Evolutionary conservation across 208 protist species (phyloP), one percentile per base, ranked within the genome.

Genomic region (Leishmania arabica): DNA sequence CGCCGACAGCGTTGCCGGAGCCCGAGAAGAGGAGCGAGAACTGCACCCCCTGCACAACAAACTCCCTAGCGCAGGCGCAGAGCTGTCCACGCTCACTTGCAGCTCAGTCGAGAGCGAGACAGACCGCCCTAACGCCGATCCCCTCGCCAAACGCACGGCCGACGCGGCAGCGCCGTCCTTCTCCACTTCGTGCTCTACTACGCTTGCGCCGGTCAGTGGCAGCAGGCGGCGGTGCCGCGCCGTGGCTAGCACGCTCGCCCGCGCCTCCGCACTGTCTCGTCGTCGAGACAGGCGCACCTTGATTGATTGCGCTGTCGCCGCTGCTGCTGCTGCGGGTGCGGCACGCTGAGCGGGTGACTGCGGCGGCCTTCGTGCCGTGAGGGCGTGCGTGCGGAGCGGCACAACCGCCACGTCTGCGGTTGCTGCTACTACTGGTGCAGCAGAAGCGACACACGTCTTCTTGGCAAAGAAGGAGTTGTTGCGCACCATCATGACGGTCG

Each of bases 161-260:
- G 13, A 31, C n/a, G 56, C 17, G 2, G 27, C 4, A 31, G 24
- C 11, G 49, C 40, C 9, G 40, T 77, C 34, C 8, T 17, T 31
- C 21, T 60, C 31, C 21, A 53, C 56, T 37, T 64, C 40, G 53
- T 77, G 21, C 37, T 8, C 21, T 40, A 40, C 9, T 24, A 3
- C n/a, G 21, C 27, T 53, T 15, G 54, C 27, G 1, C 47, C 40
- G 31, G 17, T 40, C 7, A 79, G 76, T 21, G 76, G 76, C 45
- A 79, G 40, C 31, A 79, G 76, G 45, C 76, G 60, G 64, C 76
- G 76, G 49, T 79, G 76, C 42, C 76, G 58, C 47, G 37, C n/a
- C 76, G 1, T 40, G 5, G 76, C 62, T 21, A 79, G 40, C n/a
- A 79, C 76, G 9, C 64, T 71, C 31, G 76, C 47, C 42, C 76